Conservation (phyloP, 306 rosid genomes). For the Pyrus bretschneideri region DNA sequence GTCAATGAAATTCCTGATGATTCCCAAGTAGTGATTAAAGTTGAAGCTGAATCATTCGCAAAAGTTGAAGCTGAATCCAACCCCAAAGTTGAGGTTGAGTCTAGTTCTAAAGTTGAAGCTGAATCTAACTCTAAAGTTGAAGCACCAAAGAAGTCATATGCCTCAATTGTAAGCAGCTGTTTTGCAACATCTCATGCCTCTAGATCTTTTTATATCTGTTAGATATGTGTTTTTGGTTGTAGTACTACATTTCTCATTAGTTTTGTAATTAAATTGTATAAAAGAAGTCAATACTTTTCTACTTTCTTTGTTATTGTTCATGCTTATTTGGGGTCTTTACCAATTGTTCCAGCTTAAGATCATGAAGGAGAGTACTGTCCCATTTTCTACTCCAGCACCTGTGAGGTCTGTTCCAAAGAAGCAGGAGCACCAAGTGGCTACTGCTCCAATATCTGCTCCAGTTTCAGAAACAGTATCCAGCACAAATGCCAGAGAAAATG, state of each 20-base stretch:
- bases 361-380: constrained; percentile 38
- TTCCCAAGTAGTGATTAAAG: constrained; percentile 26
- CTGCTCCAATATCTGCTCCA: constrained; percentile 33
- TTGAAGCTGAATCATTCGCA: constrained; percentile 15
- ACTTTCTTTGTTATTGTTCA: constrained; percentile 1
- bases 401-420: constrained; percentile 36
- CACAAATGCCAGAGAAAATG: constrained; percentile 31
- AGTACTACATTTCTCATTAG: background rate
- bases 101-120: constrained; percentile 1
- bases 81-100: constrained; percentile 19
- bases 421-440: constrained; percentile 35
- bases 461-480: constrained; percentile 32
- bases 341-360: constrained; percentile 41
- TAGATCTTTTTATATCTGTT: background rate
- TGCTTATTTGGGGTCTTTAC: background rate
- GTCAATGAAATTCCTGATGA: constrained; percentile 58
- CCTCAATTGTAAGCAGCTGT: constrained; percentile 60
- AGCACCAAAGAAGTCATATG: constrained; percentile 72
- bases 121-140: constrained; percentile 47
- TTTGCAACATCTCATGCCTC: constrained; percentile 3
- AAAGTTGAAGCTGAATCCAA: background rate
- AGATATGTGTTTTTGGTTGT: background rate
- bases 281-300: background rate
- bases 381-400: constrained; percentile 26
- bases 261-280: no score